A percentile compares a stretch with the other conserved stretches of the same genome.
These are phyloP conservation scores for Amanita thiersii DNA, from an alignment of 768 basidiomycete species.

Conservation along the genomic window DNA sequence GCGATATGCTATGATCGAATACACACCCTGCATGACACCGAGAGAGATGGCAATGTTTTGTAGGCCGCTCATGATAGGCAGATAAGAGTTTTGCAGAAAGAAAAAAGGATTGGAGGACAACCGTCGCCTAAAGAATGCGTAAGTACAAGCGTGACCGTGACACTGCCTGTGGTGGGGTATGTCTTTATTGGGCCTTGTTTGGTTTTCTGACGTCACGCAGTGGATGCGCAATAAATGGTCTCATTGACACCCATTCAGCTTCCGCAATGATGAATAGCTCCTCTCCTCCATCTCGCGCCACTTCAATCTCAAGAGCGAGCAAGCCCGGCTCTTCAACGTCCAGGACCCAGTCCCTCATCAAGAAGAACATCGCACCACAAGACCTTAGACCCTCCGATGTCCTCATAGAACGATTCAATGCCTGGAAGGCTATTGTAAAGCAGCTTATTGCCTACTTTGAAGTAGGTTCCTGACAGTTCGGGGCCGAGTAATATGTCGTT, in stretches of 20 bases:
- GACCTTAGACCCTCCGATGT: conserved; percentile 92
- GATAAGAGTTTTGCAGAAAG: not conserved
- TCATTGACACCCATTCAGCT: not conserved
- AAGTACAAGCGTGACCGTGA: conserved; percentile 4
- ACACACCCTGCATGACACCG: conserved; percentile 82
- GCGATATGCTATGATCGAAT: not conserved
- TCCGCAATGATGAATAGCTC: conserved; percentile 25
- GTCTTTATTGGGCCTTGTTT: conserved; percentile 2
- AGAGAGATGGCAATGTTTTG: conserved; percentile 86
- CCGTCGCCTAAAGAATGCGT: not conserved
- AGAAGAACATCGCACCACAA: conserved; percentile 86
- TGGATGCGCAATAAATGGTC: not conserved
- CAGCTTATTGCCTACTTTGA: conserved; percentile 92
- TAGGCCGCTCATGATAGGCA: conserved; percentile 59
- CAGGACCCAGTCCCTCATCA: conserved; percentile 81
- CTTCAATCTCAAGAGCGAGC: conserved; percentile 60
- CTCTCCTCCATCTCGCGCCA: conserved; percentile 57
- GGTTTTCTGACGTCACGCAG: conserved; percentile 4
- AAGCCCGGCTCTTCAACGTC: conserved; percentile 67
- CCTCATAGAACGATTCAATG: conserved; percentile 89
- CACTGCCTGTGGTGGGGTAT: not conserved
- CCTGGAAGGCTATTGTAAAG: conserved; percentile 96
- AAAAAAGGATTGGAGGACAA: not conserved
- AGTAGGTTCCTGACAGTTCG: conserved; percentile 22
- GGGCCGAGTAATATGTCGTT: conserved; percentile 1